A percentile compares a stretch with the other conserved stretches of the same genome.
These are phyloP conservation scores for Trichosporon sp. DNA, from an alignment of 1,284 basidiomycete genomes.

Conservation along the genomic window DNA sequence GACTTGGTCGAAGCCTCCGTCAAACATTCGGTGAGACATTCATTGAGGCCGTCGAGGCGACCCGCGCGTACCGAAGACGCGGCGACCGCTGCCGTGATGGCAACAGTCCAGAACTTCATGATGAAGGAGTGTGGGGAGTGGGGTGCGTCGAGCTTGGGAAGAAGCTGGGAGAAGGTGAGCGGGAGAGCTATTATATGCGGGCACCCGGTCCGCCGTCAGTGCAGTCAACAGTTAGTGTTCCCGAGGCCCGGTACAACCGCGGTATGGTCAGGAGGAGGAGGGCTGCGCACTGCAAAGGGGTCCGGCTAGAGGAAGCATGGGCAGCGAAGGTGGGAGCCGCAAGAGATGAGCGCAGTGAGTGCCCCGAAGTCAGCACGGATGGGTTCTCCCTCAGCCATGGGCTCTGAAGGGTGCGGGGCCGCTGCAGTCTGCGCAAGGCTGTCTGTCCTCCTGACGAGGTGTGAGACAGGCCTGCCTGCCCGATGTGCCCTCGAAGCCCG, in stretches of 20 bases:
- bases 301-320: background rate
- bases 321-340: background rate
- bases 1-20: background rate
- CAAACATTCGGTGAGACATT: conserved; percentile 5
- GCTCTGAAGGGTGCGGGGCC: background rate
- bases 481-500: conserved; percentile 3
- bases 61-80: conserved; percentile 7
- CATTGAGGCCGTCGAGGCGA: conserved; percentile 10
- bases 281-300: background rate
- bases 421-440: background rate
- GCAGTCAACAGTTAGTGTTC: conserved; percentile 13
- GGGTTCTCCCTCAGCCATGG: background rate
- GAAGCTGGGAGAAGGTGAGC: background rate
- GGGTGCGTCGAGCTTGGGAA: conserved; percentile 2
- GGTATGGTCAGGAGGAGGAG: background rate
- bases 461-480: background rate
- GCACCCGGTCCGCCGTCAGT: background rate
- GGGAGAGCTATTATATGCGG: conserved; percentile 6
- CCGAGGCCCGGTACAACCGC: background rate
- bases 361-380: conserved; percentile 8
- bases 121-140: conserved; percentile 15
- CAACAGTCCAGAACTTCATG: conserved; percentile 19
- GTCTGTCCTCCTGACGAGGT: background rate
- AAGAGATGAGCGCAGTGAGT: background rate
- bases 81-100: conserved; percentile 12